Percentiles rank a stretch among this genome's conserved stretches.
These are phyloP conservation scores for Jackrogersella minutella DNA, from an alignment of 495 filamentous ascomycete genomes.

Conservation along the genomic window DNA sequence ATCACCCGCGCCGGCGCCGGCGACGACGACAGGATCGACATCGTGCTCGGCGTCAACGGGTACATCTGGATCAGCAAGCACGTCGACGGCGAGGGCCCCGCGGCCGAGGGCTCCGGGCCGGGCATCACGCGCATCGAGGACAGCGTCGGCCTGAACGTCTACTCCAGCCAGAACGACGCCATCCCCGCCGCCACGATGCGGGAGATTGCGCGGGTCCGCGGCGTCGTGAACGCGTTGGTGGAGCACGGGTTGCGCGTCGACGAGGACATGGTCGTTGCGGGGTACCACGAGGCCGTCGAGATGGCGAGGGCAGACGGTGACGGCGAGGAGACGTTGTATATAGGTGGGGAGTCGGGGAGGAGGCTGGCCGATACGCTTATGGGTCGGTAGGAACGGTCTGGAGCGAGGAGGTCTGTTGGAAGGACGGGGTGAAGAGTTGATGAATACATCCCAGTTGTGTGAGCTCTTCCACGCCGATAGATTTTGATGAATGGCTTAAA, in stretches of 20 bases:
- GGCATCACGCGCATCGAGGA: constrained; percentile 87
- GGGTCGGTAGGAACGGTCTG: constrained; percentile 40
- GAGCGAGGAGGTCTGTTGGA: neutral
- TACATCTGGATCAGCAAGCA: constrained; percentile 94
- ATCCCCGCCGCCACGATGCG: constrained; percentile 77
- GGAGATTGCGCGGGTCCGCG: constrained; percentile 84
- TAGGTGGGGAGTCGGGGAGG: constrained; percentile 75
- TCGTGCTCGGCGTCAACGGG: constrained; percentile 92
- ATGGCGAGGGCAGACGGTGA: constrained; percentile 67
- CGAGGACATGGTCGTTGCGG: constrained; percentile 85
- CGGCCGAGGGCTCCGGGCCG: constrained; percentile 47
- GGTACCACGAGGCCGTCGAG: constrained; percentile 81
- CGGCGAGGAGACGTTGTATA: constrained; percentile 62
- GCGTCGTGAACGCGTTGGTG: constrained; percentile 81
- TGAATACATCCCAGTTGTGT: neutral
- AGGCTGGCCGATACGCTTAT: constrained; percentile 69
- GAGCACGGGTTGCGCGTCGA: constrained; percentile 85
- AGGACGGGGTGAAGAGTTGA: neutral
- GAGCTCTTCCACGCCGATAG: neutral
- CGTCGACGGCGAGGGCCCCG: constrained; percentile 57
- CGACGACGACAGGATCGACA: constrained; percentile 77
- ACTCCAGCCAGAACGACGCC: constrained; percentile 89
- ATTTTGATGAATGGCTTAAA: neutral
- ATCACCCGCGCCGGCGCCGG: constrained; percentile 56
- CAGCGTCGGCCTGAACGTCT: constrained; percentile 70